Evolutionary conservation across 306 rosid species (phyloP), one percentile per base, ranked within the genome.

Genomic region (Canavalia gladiata): DNA sequence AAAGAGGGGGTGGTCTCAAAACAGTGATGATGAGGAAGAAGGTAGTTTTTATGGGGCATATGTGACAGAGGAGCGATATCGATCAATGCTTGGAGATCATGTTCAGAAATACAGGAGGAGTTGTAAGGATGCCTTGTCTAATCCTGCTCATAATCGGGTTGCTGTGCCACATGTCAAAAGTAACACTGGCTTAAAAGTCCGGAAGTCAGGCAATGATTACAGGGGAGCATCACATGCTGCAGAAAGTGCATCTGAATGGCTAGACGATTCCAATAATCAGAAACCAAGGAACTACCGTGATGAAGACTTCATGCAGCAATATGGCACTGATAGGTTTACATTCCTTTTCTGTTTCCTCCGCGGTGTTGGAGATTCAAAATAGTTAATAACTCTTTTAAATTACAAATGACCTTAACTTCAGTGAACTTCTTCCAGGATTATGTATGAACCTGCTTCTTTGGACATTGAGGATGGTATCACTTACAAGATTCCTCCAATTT

Each of bases 81-180:
- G 98, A 51, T 88, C 95, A 69, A 96, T 96, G 98, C 94, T 96
- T n/a, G 97, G 99, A 75, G 99, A 93, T 50, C 99, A 96, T 86
- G 82, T 93, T 82, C 89, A 92, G 87, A 90, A 90, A 76, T 93
- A 92, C 81, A 92, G 88, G 87, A 89, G 97, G 89, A 96, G 97
- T 91, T 77, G 73, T 80, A 96, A 93, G 92, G 97, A 91, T 67
- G 68, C 91, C 60, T 86, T 90, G 0, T 70, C 89, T 37, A 83
- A 86, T 86, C 94, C 93, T 75, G 91, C 80, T 50, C 90, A 89
- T 34, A 80, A 81, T 47, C 83, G 83, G 77, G 87, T 50, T 75
- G 88, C 85, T 45, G 78, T 72, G 85, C 86, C 87, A 13, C 84
- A 73, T 57, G 63, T 83, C 28, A 93, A 87, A 82, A 82, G 80